These are phyloP conservation scores for Bretziella fagacearum DNA, from an alignment of 2,329 filamentous ascomycete species.

Conservation along the genomic window DNA sequence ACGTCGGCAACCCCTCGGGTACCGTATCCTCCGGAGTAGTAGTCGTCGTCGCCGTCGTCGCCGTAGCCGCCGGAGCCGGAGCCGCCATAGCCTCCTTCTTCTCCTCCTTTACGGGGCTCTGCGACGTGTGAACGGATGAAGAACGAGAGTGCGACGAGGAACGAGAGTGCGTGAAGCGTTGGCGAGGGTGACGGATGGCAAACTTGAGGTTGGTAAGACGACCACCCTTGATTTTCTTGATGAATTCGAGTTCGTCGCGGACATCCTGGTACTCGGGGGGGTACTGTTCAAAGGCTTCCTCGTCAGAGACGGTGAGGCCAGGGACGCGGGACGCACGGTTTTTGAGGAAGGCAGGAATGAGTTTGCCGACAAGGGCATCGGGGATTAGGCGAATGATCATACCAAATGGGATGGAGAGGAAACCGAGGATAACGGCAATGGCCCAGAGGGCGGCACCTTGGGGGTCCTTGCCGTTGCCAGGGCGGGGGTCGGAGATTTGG, in stretches of 20 bases:
- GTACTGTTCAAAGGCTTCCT: conserved; percentile 49
- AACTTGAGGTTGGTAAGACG: conserved; percentile 69
- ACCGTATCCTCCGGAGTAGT: conserved; percentile 35
- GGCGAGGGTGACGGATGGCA: conserved; percentile 54
- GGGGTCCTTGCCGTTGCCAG: conserved; percentile 25
- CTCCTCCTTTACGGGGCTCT: neutral
- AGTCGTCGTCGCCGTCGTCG: conserved; percentile 38
- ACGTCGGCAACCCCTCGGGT: conserved; percentile 19
- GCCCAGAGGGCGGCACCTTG: conserved; percentile 70
- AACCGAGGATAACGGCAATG: conserved; percentile 67
- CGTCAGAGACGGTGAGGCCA: conserved; percentile 45
- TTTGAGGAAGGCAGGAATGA: conserved; percentile 38
- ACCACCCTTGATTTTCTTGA: conserved; percentile 65
- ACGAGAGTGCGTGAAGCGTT: conserved; percentile 30
- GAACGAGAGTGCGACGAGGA: conserved; percentile 48
- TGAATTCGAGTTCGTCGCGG: conserved; percentile 62
- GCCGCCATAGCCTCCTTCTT: conserved; percentile 30
- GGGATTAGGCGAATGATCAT: conserved; percentile 68
- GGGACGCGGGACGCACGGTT: conserved; percentile 30
- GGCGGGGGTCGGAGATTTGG: conserved; percentile 32
- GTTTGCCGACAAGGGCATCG: conserved; percentile 43
- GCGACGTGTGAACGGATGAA: conserved; percentile 23
- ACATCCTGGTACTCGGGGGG: conserved; percentile 58
- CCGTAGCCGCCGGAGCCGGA: conserved; percentile 17
- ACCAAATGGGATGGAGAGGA: conserved; percentile 72